Evolutionary conservation across 129 eudicot species (phyloP).

Genomic region (Flaveria ramosissima): DNA sequence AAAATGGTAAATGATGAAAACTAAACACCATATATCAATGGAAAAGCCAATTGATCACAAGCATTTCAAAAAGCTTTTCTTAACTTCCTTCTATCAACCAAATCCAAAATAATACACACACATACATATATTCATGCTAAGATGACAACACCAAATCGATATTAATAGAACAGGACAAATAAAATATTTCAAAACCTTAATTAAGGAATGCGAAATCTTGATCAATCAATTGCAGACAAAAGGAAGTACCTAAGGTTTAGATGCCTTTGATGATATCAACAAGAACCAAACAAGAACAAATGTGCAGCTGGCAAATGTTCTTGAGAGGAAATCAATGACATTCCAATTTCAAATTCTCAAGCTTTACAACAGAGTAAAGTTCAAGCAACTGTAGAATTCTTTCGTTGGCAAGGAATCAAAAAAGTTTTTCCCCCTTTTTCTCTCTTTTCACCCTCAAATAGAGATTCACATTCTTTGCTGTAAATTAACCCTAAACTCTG

Average conservation of each 20-base stretch:
- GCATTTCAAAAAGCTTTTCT: background rate
- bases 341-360: constrained; percentile 35
- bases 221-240: constrained; percentile 25
- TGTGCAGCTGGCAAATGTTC: constrained; percentile 40
- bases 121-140: background rate
- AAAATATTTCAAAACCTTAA: constrained; percentile 22
- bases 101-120: constrained; percentile 1
- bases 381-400: constrained; percentile 41
- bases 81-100: constrained; percentile 18
- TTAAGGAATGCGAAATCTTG: constrained; percentile 24
- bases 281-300: constrained; percentile 31
- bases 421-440: constrained; percentile 16
- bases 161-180: constrained; percentile 11
- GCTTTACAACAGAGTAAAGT: constrained; percentile 38
- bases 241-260: constrained; percentile 36
- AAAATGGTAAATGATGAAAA: background rate
- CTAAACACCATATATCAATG: background rate
- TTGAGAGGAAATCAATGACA: constrained; percentile 17
- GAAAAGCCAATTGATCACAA: constrained; percentile 4
- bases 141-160: background rate
- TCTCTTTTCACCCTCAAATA: constrained; percentile 32
- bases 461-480: constrained; percentile 35
- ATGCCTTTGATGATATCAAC: constrained; percentile 37
- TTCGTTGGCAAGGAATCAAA: constrained; percentile 43
- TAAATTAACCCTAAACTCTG: constrained; percentile 23